Percentiles rank a stretch among this genome's conserved stretches.
Conservation (phyloP, 2,329 filamentous ascomycete genomes). For the Diaporthe amygdali region DNA sequence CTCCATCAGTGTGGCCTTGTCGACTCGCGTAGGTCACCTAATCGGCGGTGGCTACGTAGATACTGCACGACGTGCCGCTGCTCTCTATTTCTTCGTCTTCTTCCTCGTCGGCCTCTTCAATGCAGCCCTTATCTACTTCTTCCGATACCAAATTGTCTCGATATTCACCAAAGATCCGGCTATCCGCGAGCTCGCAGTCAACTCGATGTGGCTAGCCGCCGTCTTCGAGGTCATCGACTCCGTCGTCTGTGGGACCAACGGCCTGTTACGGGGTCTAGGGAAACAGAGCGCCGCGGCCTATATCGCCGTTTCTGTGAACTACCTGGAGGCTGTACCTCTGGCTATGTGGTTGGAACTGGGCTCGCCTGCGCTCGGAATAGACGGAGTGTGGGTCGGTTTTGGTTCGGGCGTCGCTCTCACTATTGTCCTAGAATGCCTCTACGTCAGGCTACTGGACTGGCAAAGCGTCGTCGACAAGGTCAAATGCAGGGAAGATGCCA, state of each 20-base stretch:
- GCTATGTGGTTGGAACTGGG: conserved; percentile 45
- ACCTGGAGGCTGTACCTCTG: conserved; percentile 42
- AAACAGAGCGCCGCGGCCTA: conserved; percentile 43
- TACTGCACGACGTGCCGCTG: conserved; percentile 37
- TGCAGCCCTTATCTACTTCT: conserved; percentile 35
- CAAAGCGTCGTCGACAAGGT: conserved; percentile 22
- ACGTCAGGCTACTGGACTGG: conserved; percentile 34
- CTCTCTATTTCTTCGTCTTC: conserved; percentile 40
- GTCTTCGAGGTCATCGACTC: conserved; percentile 42
- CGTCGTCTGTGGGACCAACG: conserved; percentile 42
- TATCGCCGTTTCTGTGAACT: conserved; percentile 42
- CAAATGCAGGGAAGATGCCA: conserved; percentile 19
- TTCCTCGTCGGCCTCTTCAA: conserved; percentile 39
- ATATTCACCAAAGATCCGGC: conserved; percentile 39
- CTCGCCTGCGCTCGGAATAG: conserved; percentile 34
- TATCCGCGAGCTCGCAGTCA: conserved; percentile 36
- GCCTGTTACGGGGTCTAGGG: conserved; percentile 44
- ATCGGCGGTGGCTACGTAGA: conserved; percentile 42
- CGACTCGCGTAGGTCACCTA: conserved; percentile 47
- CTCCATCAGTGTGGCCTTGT: conserved; percentile 46
- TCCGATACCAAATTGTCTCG: conserved; percentile 35
- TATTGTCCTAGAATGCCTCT: conserved; percentile 36
- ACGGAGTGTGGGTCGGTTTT: conserved; percentile 42
- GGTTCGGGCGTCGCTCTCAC: conserved; percentile 39
- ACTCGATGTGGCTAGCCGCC: conserved; percentile 38